Percentiles rank a stretch among this genome's conserved stretches.
These are phyloP conservation scores for Penicillium sp. DNA, from an alignment of 2,329 filamentous ascomycete species.

Conservation along the genomic window DNA sequence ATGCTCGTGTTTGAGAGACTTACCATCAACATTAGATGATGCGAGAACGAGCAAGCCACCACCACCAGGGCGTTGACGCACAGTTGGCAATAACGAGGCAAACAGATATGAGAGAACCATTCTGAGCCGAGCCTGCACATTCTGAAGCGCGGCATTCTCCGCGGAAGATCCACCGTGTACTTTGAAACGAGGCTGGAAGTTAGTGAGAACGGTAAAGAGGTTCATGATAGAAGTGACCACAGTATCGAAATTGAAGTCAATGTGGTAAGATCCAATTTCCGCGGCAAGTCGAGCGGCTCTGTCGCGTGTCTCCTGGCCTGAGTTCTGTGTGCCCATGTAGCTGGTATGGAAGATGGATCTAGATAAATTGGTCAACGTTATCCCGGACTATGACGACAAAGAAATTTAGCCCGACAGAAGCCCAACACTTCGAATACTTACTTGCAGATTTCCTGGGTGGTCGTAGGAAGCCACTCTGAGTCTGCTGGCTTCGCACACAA, in stretches of 20 bases:
- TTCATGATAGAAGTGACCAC: conserved; percentile 60
- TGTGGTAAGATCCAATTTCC: conserved; percentile 69
- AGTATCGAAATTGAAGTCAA: conserved; percentile 70
- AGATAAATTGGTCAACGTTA: neutral
- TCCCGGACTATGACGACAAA: neutral
- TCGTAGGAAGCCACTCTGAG: conserved; percentile 52
- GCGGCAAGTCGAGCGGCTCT: conserved; percentile 60
- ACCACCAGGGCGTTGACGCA: conserved; percentile 56
- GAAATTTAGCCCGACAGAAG: neutral
- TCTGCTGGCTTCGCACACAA: conserved; percentile 51
- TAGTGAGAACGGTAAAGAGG: conserved; percentile 57
- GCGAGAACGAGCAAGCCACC: conserved; percentile 64
- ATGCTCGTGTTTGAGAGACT: neutral
- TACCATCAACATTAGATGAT: conserved; percentile 60
- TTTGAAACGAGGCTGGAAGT: conserved; percentile 61
- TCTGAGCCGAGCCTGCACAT: conserved; percentile 63
- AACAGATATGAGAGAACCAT: conserved; percentile 67
- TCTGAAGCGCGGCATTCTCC: conserved; percentile 66
- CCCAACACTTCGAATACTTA: conserved; percentile 7
- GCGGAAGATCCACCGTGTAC: conserved; percentile 60
- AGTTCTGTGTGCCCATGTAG: conserved; percentile 70
- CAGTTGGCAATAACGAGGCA: conserved; percentile 61
- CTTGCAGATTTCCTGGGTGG: conserved; percentile 59
- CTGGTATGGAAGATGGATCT: conserved; percentile 57
- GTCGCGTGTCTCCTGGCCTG: conserved; percentile 63